Percentiles rank a stretch among this genome's conserved stretches.
Evolutionary conservation across 129 eudicot genomes (phyloP).

Genomic region (Smallanthus sonchifolius): DNA sequence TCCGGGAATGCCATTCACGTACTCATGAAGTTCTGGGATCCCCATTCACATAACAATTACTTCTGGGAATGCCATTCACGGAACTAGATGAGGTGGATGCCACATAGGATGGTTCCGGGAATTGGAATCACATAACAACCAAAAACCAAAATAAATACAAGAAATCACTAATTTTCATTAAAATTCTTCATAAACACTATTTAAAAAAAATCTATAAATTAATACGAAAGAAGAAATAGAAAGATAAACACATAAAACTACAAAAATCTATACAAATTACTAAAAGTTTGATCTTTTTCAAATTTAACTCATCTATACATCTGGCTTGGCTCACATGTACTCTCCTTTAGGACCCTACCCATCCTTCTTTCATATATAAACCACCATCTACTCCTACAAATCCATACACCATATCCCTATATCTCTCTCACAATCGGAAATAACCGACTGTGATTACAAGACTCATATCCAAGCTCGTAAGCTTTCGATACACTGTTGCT

Average conservation of each 20-base stretch:
- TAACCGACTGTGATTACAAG: not conserved
- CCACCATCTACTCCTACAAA: not conserved
- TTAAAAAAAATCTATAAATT: too few relatives aligned
- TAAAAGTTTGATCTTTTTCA: not conserved
- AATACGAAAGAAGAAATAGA: not conserved
- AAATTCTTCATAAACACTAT: too few relatives aligned
- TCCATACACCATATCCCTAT: not conserved
- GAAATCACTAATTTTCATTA: too few relatives aligned
- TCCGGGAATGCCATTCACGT: too few relatives aligned
- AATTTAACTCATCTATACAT: slow-evolving; percentile 17
- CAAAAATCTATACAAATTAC: not conserved
- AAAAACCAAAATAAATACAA: too few relatives aligned
- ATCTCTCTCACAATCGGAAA: slow-evolving; percentile 3
- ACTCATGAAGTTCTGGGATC: too few relatives aligned
- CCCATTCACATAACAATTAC: too few relatives aligned
- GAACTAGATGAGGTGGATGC: too few relatives aligned
- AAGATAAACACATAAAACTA: not conserved
- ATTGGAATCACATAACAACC: too few relatives aligned
- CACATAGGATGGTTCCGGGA: too few relatives aligned
- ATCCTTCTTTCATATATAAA: slow-evolving; percentile 23
- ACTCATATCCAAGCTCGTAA: not conserved
- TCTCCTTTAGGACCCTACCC: slow-evolving; percentile 27
- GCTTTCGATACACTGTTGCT: not conserved
- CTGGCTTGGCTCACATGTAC: slow-evolving; percentile 28
- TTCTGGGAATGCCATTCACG: too few relatives aligned